Evolutionary conservation across 2,329 filamentous ascomycete genomes (phyloP), one percentile per base, ranked within the genome.

Genomic region (Aureobasidium sp.): DNA sequence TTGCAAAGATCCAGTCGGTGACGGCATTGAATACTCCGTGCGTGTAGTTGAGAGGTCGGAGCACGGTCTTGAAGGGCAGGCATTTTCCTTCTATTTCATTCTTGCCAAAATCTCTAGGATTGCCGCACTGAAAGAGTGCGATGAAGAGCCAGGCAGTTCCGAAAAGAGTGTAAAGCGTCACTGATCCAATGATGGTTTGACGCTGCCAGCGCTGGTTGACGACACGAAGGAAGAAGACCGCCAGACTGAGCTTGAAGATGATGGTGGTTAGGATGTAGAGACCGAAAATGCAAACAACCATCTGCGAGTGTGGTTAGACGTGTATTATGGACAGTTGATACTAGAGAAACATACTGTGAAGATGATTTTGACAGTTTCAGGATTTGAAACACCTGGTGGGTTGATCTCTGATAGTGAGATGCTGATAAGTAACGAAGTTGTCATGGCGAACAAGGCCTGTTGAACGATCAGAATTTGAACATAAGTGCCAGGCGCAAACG

Each of bases 181-280:
- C 65, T 23, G 66, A 64, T n/a, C 49, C 58, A 42, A 68, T 69
- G 31, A 73, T 64, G 19, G 66, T 63, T 33, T 63, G 61, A 27
- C 66, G 65, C 23, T 78, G 76, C 72, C 73, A 76, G 15, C 55
- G 58, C 35, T 71, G 68, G 21, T 66, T 69, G 27, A 77, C 69
- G 42, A 78, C 73, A 5, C 77, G 74, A 4, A 74, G 68, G 65
- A 78, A 77, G 68, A 78, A 78, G 33, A 78, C 64, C 9, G 71
- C 74, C 6, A 79, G 65, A 4, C 76, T 77, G 35, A 78, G 71
- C 64, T 79, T 79, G 62, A 78, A 66, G 15, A 72, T 63, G 62
- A 75, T 72, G 63, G 75, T 73, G 0, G 75, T 71, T 9, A 72
- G 58, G 42, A 76, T 64, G 62, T 79, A 78, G 1, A 73, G 68